Base-by-base conservation (phyloP, 2,329 filamentous ascomycete genomes). In the Aspergillus vadensis region DNA sequence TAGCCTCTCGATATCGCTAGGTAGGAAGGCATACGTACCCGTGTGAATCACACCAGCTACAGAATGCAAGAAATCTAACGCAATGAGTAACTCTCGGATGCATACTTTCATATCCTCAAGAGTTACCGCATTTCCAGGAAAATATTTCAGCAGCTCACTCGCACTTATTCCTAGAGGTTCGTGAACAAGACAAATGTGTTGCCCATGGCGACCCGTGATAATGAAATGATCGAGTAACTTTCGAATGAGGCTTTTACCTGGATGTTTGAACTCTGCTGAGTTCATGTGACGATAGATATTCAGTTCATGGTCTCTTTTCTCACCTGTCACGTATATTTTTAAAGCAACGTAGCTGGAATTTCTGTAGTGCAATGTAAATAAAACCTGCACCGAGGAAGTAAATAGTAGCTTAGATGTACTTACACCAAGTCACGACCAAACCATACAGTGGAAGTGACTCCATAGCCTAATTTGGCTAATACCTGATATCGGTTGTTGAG, bases 371-470 rank as follows among this genome's bases (percentile, higher is more conserved):
- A 41, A 19, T 8, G 9, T 41, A 6, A 41, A 10, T 10, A 2
- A 41, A 41, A 17, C 9, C n/a, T 7, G 6, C 27, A 9, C 27
- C 8, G 6, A n/a, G 17, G 4, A 41, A 8, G 17, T 3, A 4
- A 7, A 8, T 19, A 2, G 6, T 41, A 3, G 39, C 7, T 17
- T 19, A 19, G n/a, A 19, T 41, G 6, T 19, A 59, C 61, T 12
- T 57, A 65, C 62, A 58, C 2, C 17, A 67, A 44, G 12, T 70
- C 67, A 10, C 60, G 55, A 36, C 27, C 57, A 48, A 72, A 58
- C 71, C 67, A 72, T 21, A 71, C 64, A 2, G 69, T 73, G 0
- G 71, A 70, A 0, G 61, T 66, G 15, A 66, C 62, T 39, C 71
- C 72, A 52, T 66, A 73, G 0, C 71, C 71, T 5, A 72, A 49